Percentiles rank a stretch among this genome's conserved stretches.
Evolutionary conservation across 768 basidiomycete genomes (phyloP).

Genomic region (Mycena metata): DNA sequence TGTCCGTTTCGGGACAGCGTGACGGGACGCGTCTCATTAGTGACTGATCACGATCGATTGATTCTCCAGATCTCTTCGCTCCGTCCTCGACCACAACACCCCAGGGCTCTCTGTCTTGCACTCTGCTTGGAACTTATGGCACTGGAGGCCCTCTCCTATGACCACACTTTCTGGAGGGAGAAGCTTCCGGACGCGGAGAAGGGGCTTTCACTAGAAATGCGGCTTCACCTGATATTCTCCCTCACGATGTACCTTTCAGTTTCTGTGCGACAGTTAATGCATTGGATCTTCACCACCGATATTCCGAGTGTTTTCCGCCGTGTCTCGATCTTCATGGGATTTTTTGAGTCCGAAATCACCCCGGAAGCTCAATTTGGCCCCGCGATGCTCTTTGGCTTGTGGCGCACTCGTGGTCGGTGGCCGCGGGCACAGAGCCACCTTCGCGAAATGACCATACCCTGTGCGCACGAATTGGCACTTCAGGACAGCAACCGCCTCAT

Average conservation of each 20-base stretch:
- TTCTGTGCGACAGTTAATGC: constrained; percentile 16
- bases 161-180: constrained; percentile 5
- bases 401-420: constrained; percentile 17
- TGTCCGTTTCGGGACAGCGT: no score
- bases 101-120: no score
- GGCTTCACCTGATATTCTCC: constrained; percentile 33
- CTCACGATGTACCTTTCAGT: constrained; percentile 24
- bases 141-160: no score
- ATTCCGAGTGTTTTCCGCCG: constrained; percentile 12
- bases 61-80: no score
- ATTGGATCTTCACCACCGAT: constrained; percentile 25
- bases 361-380: constrained; percentile 21
- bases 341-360: not conserved
- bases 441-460: not conserved
- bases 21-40: no score
- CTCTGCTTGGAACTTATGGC: no score
- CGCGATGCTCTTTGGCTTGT: constrained; percentile 24
- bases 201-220: constrained; percentile 5
- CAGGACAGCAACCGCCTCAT: constrained; percentile 30
- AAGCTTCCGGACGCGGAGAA: constrained; percentile 2
- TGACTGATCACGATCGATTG: no score
- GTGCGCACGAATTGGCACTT: constrained; percentile 25
- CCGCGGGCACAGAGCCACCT: constrained; percentile 9
- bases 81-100: no score
- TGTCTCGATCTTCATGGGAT: constrained; percentile 18